Conservation (phyloP, 768 basidiomycete genomes). For the Obba rivulosa region DNA sequence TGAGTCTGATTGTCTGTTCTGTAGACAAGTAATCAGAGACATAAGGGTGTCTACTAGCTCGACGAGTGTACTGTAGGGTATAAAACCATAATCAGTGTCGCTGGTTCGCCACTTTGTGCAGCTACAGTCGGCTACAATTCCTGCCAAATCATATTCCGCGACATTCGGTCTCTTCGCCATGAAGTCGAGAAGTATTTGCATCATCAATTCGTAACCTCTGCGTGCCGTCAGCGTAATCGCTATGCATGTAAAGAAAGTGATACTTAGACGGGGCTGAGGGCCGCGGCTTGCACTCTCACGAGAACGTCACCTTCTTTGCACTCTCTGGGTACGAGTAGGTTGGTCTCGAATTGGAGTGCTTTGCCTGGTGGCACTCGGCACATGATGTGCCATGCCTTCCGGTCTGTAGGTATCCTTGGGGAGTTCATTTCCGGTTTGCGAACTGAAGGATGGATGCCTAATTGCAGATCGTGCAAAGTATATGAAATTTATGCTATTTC, state of each 20-base stretch:
- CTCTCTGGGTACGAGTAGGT: slow-evolving; percentile 26
- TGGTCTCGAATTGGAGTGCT: slow-evolving; percentile 21
- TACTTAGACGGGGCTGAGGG: slow-evolving; percentile 64
- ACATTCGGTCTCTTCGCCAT: slow-evolving; percentile 43
- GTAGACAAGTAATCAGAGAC: not conserved
- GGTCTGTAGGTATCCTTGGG: slow-evolving; percentile 10
- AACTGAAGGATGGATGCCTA: not conserved
- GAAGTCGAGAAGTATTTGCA: slow-evolving; percentile 43
- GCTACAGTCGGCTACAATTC: slow-evolving; percentile 52
- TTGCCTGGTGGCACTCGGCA: slow-evolving; percentile 23
- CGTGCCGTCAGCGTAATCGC: not conserved
- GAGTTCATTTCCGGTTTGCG: not conserved
- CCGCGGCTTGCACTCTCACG: slow-evolving; percentile 46
- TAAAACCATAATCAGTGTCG: slow-evolving; percentile 59
- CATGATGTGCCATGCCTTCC: slow-evolving; percentile 25
- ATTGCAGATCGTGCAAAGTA: too few species aligned
- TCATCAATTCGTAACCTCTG: slow-evolving; percentile 59
- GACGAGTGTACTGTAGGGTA: slow-evolving; percentile 31
- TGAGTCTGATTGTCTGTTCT: slow-evolving; percentile 30
- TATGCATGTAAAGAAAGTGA: not conserved
- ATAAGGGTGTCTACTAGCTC: not conserved
- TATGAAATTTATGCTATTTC: too few species aligned
- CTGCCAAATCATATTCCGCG: slow-evolving; percentile 60
- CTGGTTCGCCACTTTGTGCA: slow-evolving; percentile 48
- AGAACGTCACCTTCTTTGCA: slow-evolving; percentile 41